Base-by-base conservation (phyloP, 768 basidiomycete species). In the Serendipita sp. region DNA sequence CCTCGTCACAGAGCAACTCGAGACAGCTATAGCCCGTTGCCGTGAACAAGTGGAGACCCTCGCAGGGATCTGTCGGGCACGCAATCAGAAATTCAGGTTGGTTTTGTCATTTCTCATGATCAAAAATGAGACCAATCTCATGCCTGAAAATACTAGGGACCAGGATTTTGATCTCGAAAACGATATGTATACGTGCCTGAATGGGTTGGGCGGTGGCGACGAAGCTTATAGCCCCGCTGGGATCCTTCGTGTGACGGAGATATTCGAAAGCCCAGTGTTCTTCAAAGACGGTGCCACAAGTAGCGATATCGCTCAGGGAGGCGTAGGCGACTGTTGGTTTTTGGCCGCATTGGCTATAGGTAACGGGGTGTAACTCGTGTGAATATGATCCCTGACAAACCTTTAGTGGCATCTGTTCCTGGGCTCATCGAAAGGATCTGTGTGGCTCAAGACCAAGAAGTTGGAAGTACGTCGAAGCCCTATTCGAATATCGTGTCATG, bases 271-370 rank as follows among this genome's bases (percentile, higher is more conserved):
- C 0, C 81, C 82, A 0, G 69, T 74, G 8, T 83, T 83, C 70
- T 80, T 79, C 70, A 68, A 76, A 30, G 76, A 78, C 62, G 80
- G 77, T 7, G 8, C 48, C 1, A 51, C n/a, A 1, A 32, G 18
- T 8, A 18, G 18, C 30, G 48, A 51, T n/a, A 51, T 51, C 30
- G 48, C 48, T 7, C 48, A 51, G 16, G 48, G 48, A 8, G 51
- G 65, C 4, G 66, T 82, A 16, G 80, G 79, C 0, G 76, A 82
- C 67, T 83, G 81, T 66, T 83, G 81, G 76, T 79, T 83, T 69
- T 69, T 83, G 11, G 78, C 77, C 3, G 82, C 81, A 1, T 67
- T 82, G 60, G 77, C 48, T 18, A 32, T 51, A 51, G 18, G 48
- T 51, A 51, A 51, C 5, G 30, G 5, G 16, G 48, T 51, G 5